Base-by-base conservation (phyloP, 2,329 filamentous ascomycete species). In the Talaromyces albobiverticillius region DNA sequence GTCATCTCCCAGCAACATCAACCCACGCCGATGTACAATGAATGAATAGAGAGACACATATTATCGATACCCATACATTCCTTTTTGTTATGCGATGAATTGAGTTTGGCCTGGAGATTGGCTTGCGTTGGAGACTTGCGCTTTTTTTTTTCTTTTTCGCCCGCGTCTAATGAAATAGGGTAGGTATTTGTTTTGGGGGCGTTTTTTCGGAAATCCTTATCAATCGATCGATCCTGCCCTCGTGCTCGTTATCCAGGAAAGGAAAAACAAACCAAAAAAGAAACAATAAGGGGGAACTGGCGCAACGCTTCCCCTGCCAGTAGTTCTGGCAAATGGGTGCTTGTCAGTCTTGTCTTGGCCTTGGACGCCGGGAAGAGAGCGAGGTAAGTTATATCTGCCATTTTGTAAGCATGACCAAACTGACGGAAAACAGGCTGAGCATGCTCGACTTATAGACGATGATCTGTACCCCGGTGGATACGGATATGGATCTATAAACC, bases 381-480 rank as follows among this genome's bases (percentile, higher is more conserved):
- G 71, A 75, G 60, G 71, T 71, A 59, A 54, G 64, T 45, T 26
- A 22, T 29, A 26, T 14, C 25, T 23, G 16, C 36, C 7, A 18
- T 32, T 16, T 6, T 23, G n/a, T 7, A 34, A 8, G 22, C 14
- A 26, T 29, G 55, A 60, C 56, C 58, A 61, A 11, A 16, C 34
- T n/a, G n/a, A 38, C 20, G 20, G 26, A 43, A 54, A 62, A 42
- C 42, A 71, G 67, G 64, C 72, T 34, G 74, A 77, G 59, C 73
- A 74, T 43, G 70, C 74, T 14, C 72, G 73, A 26, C 64, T 77
- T 8, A 68, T 77, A 38, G 72, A 76, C 22, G 74, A 77, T 32
- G 74, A 76, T 45, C 64, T 72, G 47, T 76, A 76, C 55, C 74
- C 74, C 50, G 61, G 70, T 2, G 67, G 71, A 34, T 76, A 76